Evolutionary conservation across 495 filamentous ascomycete genomes (phyloP).

Genomic region (Collariella sp.): DNA sequence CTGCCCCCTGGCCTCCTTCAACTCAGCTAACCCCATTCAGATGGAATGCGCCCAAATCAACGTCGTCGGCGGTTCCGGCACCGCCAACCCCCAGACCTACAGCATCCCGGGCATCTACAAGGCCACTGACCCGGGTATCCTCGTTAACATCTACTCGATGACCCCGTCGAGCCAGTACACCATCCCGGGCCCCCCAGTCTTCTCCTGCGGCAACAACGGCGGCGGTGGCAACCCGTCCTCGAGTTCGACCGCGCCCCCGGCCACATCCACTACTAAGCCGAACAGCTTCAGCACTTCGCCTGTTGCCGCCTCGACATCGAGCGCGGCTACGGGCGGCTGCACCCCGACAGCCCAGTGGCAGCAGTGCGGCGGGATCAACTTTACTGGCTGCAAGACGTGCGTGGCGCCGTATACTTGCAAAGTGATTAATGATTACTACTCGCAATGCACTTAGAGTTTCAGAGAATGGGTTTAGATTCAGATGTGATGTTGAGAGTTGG

Average conservation of each 20-base stretch:
- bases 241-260: conserved; percentile 1
- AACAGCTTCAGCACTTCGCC: not conserved
- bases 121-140: conserved; percentile 30
- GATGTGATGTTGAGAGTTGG: not conserved
- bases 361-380: conserved; percentile 46
- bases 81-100: conserved; percentile 28
- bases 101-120: conserved; percentile 42
- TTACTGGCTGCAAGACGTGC: conserved; percentile 42
- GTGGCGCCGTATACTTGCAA: conserved; percentile 32
- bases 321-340: conserved; percentile 21
- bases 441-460: conserved; percentile 35
- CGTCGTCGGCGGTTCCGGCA: conserved; percentile 34
- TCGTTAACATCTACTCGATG: conserved; percentile 35
- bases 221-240: conserved; percentile 12
- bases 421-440: conserved; percentile 39
- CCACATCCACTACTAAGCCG: not conserved
- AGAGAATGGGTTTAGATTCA: no score
- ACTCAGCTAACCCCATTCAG: conserved; percentile 12
- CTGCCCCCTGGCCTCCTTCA: not conserved
- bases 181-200: conserved; percentile 28
- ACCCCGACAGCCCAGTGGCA: conserved; percentile 29
- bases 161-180: conserved; percentile 22
- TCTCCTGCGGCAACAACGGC: conserved; percentile 22
- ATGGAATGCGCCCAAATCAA: conserved; percentile 47
- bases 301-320: not conserved